Evolutionary conservation across 1,284 basidiomycete genomes (phyloP), one percentile per base, ranked within the genome.

Genomic region (Ustilago xerochloae): DNA sequence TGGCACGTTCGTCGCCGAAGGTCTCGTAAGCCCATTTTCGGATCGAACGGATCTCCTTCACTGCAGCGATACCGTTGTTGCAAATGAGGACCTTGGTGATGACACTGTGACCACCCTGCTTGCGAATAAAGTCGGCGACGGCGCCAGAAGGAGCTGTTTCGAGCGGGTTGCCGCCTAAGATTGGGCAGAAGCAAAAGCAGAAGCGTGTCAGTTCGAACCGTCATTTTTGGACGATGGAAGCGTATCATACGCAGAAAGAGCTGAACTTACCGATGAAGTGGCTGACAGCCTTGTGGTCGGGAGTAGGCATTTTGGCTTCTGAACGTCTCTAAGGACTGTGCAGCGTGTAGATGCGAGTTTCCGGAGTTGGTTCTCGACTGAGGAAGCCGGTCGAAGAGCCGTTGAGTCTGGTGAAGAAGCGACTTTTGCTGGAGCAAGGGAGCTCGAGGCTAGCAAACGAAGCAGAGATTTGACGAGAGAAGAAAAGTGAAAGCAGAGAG

Each of bases 1-100:
- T 90, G 60, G 92, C 93, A 75, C 93, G 91, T 85, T 99, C 97
- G 58, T 91, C 90, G 67, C 97, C 97, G 86, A 99, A 99, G 0
- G 95, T 97, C 87, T 99, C 97, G 87, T 99, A 99, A 78, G 93
- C 94, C 97, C 97, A 99, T 90, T 98, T 96, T 74, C 97, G 90
- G 80, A 99, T 92, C 50, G 97, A 99, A 59, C 97, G 91, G 82
- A 99, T 99, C 86, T 99, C 96, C 86, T 99, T 99, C 55, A 99
- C 97, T 63, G 96, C 97, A 52, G 95, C 97, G 83, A 99, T 99
- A 89, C 93, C 93, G 91, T 84, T 85, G 74, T 80, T 84, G 80
- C 82, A 84, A 43, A 84, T 82, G 60, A 84, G 77, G 60, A 97
- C 96, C 88, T 98, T 99, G 69, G 94, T 97, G 85, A 99, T 98